Percentiles rank a stretch among this genome's conserved stretches.
Conservation (phyloP, 257 asterid species). For the Primulina huaijiensis region DNA sequence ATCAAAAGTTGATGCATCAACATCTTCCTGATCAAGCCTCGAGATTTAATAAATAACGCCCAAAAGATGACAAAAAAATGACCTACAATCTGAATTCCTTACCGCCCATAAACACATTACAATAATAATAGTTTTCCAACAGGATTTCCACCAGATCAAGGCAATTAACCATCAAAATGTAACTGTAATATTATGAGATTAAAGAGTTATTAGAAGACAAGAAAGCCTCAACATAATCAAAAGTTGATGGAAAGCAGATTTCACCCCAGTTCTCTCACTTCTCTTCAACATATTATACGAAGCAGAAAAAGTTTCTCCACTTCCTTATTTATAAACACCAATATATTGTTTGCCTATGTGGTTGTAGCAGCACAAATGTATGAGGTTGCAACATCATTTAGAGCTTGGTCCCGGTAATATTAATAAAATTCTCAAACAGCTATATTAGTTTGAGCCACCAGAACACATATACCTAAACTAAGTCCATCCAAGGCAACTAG, state of each 20-base stretch:
- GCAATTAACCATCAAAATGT: background rate
- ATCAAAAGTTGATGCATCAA: background rate
- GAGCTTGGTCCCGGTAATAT: background rate
- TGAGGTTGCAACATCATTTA: background rate
- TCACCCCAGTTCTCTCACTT: background rate
- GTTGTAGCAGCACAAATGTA: background rate
- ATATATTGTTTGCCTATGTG: background rate
- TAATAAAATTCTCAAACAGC: background rate
- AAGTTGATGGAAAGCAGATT: background rate
- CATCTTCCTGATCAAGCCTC: background rate
- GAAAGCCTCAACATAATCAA: background rate
- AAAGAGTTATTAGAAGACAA: background rate
- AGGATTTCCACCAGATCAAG: background rate
- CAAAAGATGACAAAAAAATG: background rate
- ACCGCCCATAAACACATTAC: background rate
- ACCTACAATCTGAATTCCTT: background rate
- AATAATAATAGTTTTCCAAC: background rate
- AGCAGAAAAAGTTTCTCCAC: constrained; percentile 5
- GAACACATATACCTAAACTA: constrained; percentile 54
- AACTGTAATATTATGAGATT: background rate
- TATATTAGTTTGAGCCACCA: constrained; percentile 10
- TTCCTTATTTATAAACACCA: constrained; percentile 1
- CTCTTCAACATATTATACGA: background rate
- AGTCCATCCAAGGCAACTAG: constrained; percentile 84
- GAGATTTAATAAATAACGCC: background rate